These are phyloP conservation scores for Eimeria necatrix DNA, from an alignment of 169 alveolate genomes.

Conservation along the genomic window DNA sequence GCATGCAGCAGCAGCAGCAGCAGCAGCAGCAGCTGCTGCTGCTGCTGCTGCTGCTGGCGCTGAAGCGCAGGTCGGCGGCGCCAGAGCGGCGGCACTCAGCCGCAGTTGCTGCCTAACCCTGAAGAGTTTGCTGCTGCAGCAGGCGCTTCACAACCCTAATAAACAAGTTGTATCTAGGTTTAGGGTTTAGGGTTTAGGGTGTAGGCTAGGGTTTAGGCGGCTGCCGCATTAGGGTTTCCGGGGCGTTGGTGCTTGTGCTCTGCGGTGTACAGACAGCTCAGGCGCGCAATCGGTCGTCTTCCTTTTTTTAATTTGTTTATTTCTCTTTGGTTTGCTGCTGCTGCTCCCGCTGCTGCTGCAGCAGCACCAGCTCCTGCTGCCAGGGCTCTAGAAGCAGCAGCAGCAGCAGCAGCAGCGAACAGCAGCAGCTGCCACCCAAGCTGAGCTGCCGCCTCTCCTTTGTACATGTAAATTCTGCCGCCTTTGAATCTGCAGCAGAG, in stretches of 20 bases:
- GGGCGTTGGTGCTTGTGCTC: neutral
- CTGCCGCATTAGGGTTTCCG: too few species aligned
- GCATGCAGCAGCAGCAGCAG: neutral
- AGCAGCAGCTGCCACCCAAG: too few species aligned
- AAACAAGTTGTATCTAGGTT: neutral
- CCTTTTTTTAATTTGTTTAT: too few species aligned
- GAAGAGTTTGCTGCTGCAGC: conserved; percentile 4
- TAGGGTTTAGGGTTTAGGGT: conserved; percentile 16
- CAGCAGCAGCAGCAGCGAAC: neutral
- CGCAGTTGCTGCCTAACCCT: neutral
- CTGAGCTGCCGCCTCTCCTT: too few species aligned
- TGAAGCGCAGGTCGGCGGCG: neutral
- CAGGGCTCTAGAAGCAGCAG: neutral
- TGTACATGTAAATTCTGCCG: too few species aligned
- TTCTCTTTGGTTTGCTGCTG: neutral
- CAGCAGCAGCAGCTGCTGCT: neutral
- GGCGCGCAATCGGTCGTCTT: neutral
- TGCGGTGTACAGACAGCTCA: neutral
- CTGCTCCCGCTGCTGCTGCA: neutral
- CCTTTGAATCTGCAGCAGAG: too few species aligned
- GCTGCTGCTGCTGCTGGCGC: neutral
- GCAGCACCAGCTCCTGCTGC: neutral
- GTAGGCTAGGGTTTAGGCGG: too few species aligned
- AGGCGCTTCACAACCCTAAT: neutral
- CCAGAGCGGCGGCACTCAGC: neutral